Base-by-base conservation (phyloP, 352 stramenopile species). In the Salisapilia sapeloensis region DNA sequence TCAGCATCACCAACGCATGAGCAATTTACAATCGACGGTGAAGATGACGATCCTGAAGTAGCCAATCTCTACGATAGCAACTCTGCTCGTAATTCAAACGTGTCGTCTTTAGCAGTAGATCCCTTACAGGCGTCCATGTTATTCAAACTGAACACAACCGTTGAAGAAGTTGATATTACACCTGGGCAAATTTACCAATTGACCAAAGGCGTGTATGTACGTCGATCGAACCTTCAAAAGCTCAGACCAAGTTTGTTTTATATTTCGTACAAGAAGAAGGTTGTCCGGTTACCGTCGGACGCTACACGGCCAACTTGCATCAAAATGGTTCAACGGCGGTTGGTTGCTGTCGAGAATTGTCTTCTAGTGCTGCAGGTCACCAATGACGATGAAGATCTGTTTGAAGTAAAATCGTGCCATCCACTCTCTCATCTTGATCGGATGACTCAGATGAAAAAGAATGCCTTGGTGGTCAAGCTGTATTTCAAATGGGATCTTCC, bases 361-460 rank as follows among this genome's bases (percentile, higher is more conserved):
- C 41, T 86, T 4, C 32, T 86, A n/a, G 70, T 86, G 24, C 64
- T 90, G 31, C 78, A 78, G 42, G 51, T 67, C 10, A 67, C 78
- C 19, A 65, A 62, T 25, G 70, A 64, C 18, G 51, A 77, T 21
- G 70, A 83, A 19, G 74, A 83, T 43, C 36, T 85, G 22, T 84
- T 77, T 41, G 32, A 57, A 7, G 66, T 90, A 31, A 85, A 85
- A 38, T 83, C 63, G 9, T 80, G 60, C 30, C 75, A 91, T 39
- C 38, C 60, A 18, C 44, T 91, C 27, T 53, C 53, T 15, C 66
- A 87, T 39, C 47, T 91, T 18, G 60, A 49, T 16, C 64, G 75
- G 38, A 91, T 91, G 71, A 91, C 75, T 29, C 87, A 66, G 42
- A 50, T 87, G 40, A 91, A 87, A 49, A 91, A 91, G 53, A 91